These are phyloP conservation scores for Tricholoma terreum DNA, from an alignment of 768 basidiomycete species.

Conservation along the genomic window DNA sequence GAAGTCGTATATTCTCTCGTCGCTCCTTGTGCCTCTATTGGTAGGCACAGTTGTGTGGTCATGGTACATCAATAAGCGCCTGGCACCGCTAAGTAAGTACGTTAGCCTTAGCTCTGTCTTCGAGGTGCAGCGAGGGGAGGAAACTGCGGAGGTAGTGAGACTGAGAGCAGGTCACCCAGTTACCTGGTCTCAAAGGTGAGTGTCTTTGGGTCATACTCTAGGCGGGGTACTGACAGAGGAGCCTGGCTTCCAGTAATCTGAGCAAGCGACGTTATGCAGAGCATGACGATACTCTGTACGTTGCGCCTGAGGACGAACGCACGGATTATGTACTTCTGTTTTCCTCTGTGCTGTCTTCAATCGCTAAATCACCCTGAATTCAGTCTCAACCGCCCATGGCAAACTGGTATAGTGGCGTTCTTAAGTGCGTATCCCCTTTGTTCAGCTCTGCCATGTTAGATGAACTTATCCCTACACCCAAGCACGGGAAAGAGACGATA, in stretches of 20 bases:
- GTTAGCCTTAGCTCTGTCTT: conserved; percentile 84
- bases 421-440: conserved; percentile 57
- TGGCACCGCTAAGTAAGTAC: conserved; percentile 73
- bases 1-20: conserved; percentile 47
- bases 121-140: conserved; percentile 89
- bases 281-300: conserved; percentile 92
- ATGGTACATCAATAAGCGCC: conserved; percentile 67
- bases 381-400: conserved; percentile 97
- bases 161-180: conserved; percentile 83
- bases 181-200: conserved; percentile 83
- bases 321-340: conserved; percentile 73
- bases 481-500: conserved; percentile 95
- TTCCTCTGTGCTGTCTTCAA: not conserved
- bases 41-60: conserved; percentile 74
- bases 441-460: not conserved
- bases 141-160: conserved; percentile 72
- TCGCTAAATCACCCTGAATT: conserved; percentile 11
- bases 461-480: conserved; percentile 4
- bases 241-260: conserved; percentile 55
- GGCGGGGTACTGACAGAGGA: not conserved
- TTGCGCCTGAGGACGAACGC: conserved; percentile 90
- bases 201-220: conserved; percentile 1
- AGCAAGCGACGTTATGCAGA: conserved; percentile 86
- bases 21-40: conserved; percentile 72
- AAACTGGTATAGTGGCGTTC: conserved; percentile 88